Base-by-base conservation (phyloP, 371 early-diverging fungal species). In the Apophysomyces ossiformis region DNA sequence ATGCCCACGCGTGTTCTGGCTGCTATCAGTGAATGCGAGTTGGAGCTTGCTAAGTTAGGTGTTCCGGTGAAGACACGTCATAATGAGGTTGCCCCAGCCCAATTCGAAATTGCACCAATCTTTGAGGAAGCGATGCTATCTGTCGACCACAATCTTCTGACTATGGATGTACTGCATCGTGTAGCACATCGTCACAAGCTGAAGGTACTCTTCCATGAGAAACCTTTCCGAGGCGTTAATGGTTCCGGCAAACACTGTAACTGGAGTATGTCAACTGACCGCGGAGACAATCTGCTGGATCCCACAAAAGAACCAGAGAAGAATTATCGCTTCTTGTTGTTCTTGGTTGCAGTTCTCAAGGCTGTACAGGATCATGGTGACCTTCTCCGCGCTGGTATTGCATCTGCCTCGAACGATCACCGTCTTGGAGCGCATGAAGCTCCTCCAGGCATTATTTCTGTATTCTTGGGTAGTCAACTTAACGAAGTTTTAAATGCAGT, bases 171-270 rank as follows among this genome's bases (percentile, higher is more conserved):
- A 47, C 84, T 98, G 60, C 95, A 96, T 87, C 93, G 93, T 82
- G 95, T 96, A 61, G 96, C 99, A 21, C 96, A 97, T 85, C 91
- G 94, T 67, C 94, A 99, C 90, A 92, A 93, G 81, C 88, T 98
- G 69, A 95, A 95, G 89, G 93, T 93, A 59, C 89, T 99, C 46
- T 97, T 92, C 91, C 99, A 99, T 89, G 98, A 97, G 86, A 99
- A 99, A 89, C 99, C 99, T 47, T 99, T 97, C 90, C 92, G 93
- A 78, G 98, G 99, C 62, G 89, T 99, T 80, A 99, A 99, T 81
- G 99, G 99, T 43, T 94, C 94, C 37, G 98, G 99, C 70, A 99
- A 99, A 89, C 99, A 98, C 86, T 96, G 96, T 89, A 99, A 99
- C 92, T 99, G 98, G 98, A 91, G 97, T 73, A 80, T 99, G 77